Percentiles rank a stretch among this genome's conserved stretches.
phyloP scores from a whole-genome alignment of 1,139 yeast genomes.

The Scheffersomyces segobiensis region DNA sequence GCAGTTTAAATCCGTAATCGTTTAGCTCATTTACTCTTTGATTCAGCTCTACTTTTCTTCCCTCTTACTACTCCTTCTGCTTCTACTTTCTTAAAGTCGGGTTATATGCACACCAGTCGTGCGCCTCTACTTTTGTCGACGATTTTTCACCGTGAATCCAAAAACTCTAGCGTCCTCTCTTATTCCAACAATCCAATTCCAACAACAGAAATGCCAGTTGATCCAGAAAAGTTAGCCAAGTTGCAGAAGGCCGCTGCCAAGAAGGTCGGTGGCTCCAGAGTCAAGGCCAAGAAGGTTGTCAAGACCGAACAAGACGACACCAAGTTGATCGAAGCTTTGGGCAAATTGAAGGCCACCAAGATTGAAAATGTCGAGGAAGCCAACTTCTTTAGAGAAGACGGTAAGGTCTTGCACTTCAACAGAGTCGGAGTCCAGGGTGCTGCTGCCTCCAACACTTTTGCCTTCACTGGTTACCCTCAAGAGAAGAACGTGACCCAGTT shows the following conservation, averaged over 20 bases:
- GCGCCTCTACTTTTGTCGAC: neutral
- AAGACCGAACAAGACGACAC: constrained; percentile 80
- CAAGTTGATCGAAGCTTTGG: constrained; percentile 86
- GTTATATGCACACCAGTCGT: neutral
- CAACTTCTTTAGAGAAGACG: constrained; percentile 96
- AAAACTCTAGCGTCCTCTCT: neutral
- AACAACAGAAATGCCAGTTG: constrained; percentile 62
- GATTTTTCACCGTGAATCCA: neutral
- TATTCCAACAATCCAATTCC: neutral
- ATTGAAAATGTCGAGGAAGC: constrained; percentile 93
- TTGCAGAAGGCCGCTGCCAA: constrained; percentile 72
- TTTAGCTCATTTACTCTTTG: too few species aligned
- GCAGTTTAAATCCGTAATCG: too few species aligned
- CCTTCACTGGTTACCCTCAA: constrained; percentile 94
- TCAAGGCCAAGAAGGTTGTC: constrained; percentile 68
- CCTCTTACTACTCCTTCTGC: neutral
- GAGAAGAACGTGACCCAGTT: constrained; percentile 91
- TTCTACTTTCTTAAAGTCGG: neutral
- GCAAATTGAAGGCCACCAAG: constrained; percentile 87
- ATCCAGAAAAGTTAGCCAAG: constrained; percentile 85
- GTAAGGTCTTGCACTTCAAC: constrained; percentile 93
- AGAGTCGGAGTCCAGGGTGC: constrained; percentile 95
- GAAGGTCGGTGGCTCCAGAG: constrained; percentile 91
- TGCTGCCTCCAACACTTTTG: constrained; percentile 86
- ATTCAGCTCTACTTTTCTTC: neutral